Base-by-base conservation (phyloP, 73 alveolate genomes). In the Paraurostyla sp. region DNA sequence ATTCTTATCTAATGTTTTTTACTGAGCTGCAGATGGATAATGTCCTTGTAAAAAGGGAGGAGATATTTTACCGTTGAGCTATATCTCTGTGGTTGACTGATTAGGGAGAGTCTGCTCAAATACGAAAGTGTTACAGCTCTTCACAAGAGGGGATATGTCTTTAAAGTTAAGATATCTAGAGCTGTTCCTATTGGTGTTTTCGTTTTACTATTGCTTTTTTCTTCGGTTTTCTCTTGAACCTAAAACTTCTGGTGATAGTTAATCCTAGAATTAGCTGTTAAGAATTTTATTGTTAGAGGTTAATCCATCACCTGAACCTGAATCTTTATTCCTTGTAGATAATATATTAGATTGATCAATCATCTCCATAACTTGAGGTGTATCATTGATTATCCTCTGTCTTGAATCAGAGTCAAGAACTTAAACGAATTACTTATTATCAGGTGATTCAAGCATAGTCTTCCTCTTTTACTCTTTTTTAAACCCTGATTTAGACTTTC, bases 151-250 rank as follows among this genome's bases (percentile, higher is more conserved):
- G 9, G 80, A 29, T 18, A 54, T 78, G 40, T 78, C 89, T 41
- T 78, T 50, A 32, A 78, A 78, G 59, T 51, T 51, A 11, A 78
- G 59, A 52, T 78, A 54, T 54, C 89, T 78, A 32, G 86, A 73
- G 35, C 71, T 48, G 29, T 73, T 73, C 27, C 86, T 45, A 25
- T 73, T 27, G 30, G 42, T 49, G 1, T 42, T 45, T 6, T 73
- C 2, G 52, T 73, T 38, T 32, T 45, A 25, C 32, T 73, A 2
- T 7, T 11, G 23, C 50, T 73, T 13, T 73, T 43, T 43, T 36
- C 83, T 30, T 25, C 65, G 42, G 27, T 73, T 73, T 73, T 73
- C 86, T 48, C 86, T 73, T 6, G 86, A 73, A 2, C 86, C 86
- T 1, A 73, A 29, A 4, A 73, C 68, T 56, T 73, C 86, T 13